Evolutionary conservation across 2,329 filamentous ascomycete species (phyloP), one percentile per base, ranked within the genome.

Genomic region (Trematosphaeria pertusa): DNA sequence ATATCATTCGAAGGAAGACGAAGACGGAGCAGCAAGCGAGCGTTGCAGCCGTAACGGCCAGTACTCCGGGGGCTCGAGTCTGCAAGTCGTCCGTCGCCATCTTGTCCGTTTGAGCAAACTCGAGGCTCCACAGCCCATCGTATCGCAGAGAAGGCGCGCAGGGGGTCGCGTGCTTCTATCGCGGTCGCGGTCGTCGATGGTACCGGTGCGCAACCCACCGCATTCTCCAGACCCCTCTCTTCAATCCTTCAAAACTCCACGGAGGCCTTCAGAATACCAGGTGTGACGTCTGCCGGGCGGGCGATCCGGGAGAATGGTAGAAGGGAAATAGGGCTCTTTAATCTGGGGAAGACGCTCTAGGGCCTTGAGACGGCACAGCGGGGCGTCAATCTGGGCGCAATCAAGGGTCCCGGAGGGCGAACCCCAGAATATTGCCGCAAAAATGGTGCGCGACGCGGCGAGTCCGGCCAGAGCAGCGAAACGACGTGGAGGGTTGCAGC

Each of bases 11-110:
- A 26, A 89, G 81, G 32, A 79, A 78, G 58, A 96, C 89, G 66
- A 96, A 93, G 43, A 88, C 64, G 30, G 87, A 87, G 40, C 89
- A 85, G 41, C 92, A 70, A 17, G 81, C 80, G 52, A 92, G 80
- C 40, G 87, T 89, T 15, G 81, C 76, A 5, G 83, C 81, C n/a
- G 87, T 87, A 53, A 91, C 87, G 58, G 82, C 82, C 62, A 91
- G 83, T 41, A 90, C 87, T 10, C 58, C 58, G 5, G 69, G 68
- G 14, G 63, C 65, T 43, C 70, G 57, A 6, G 61, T 60, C 7
- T 56, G 41, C 24, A 57, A 58, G 51, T 60, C 52, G 50, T 59
- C 47, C 38, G 48, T 57, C 48, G 62, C 53, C 69, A 71, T 71
- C 39, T 48, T 58, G 54, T 58, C 37, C 43, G 53, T 50, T 41